Evolutionary conservation across 768 basidiomycete genomes (phyloP).

Genomic region (Cyclocybe aegerita): DNA sequence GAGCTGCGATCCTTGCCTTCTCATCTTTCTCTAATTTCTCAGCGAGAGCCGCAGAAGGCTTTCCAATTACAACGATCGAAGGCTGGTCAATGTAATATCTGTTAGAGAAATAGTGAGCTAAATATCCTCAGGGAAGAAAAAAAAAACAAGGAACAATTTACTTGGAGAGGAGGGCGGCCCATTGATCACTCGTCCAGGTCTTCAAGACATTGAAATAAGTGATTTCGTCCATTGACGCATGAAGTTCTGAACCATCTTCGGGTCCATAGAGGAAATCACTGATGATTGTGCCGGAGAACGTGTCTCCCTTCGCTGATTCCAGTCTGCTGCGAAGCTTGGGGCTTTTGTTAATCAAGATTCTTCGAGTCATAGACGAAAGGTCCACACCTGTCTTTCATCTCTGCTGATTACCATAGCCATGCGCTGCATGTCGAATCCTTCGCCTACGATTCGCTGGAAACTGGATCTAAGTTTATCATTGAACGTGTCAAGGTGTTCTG

Average conservation of each 20-base stretch:
- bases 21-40: conserved; percentile 81
- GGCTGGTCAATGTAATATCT: conserved; percentile 82
- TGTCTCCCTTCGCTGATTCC: conserved; percentile 81
- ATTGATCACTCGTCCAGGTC: conserved; percentile 72
- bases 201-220: conserved; percentile 66
- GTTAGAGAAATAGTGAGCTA: not conserved
- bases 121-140: not conserved
- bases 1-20: conserved; percentile 70
- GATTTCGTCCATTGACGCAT: conserved; percentile 74
- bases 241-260: conserved; percentile 77
- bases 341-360: conserved; percentile 5
- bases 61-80: conserved; percentile 77
- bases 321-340: conserved; percentile 75
- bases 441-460: conserved; percentile 63
- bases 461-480: conserved; percentile 65
- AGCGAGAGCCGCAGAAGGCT: conserved; percentile 83
- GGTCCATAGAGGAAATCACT: conserved; percentile 86
- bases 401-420: conserved; percentile 86
- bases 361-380: not conserved
- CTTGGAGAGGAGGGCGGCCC: conserved; percentile 77
- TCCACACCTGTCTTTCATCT: conserved; percentile 79
- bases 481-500: conserved; percentile 74
- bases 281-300: conserved; percentile 74
- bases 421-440: conserved; percentile 87
- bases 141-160: conserved; percentile 23